Conservation (phyloP, 2,329 filamentous ascomycete genomes). For the Diaporthe sp. region DNA sequence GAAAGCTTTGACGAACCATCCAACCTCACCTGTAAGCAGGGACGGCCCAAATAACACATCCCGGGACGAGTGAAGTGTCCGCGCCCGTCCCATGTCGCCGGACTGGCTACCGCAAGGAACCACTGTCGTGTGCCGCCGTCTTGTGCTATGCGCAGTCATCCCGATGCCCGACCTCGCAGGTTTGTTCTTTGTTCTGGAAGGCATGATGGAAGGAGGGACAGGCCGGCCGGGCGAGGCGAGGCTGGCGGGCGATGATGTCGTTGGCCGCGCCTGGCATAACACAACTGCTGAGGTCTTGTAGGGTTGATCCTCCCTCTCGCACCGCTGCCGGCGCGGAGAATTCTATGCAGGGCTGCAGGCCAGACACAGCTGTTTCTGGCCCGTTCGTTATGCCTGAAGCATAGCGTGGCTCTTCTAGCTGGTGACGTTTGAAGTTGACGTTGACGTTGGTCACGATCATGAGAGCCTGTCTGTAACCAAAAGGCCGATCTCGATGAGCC, state of each 20-base stretch:
- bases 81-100: conserved; percentile 18
- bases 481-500: conserved; percentile 12
- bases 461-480: not conserved
- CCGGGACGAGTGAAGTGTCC: conserved; percentile 23
- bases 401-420: not conserved
- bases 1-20: conserved; percentile 16
- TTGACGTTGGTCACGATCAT: not conserved
- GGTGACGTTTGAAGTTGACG: conserved; percentile 23
- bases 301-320: conserved; percentile 5
- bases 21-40: not conserved
- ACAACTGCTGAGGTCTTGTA: not conserved
- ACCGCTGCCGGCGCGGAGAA: conserved; percentile 13
- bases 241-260: conserved; percentile 23
- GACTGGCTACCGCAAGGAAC: not conserved
- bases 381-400: conserved; percentile 13
- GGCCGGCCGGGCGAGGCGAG: conserved; percentile 16
- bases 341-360: conserved; percentile 13
- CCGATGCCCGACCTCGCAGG: not conserved
- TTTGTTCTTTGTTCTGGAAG: conserved; percentile 15
- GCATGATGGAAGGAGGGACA: conserved; percentile 25
- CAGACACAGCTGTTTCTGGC: not conserved
- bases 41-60: conserved; percentile 17
- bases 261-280: not conserved
- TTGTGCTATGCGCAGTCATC: not conserved
- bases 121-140: not conserved